Evolutionary conservation across 2,329 filamentous ascomycete species (phyloP).

Genomic region (Pyrenochaeta sp.): DNA sequence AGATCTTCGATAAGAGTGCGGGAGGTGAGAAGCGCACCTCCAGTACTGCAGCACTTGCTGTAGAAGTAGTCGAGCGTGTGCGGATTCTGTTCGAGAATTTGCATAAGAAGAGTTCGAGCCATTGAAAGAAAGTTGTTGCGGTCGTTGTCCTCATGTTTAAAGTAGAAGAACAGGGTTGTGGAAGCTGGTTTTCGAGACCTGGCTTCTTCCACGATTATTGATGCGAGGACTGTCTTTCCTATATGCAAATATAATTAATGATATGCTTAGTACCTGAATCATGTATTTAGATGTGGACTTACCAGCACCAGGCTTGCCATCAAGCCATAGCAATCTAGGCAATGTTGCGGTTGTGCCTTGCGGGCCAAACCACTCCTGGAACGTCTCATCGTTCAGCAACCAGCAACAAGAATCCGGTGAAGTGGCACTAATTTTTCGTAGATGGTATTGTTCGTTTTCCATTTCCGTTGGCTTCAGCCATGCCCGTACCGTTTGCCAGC

Average conservation of each 20-base stretch:
- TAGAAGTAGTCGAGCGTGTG: slow-evolving; percentile 39
- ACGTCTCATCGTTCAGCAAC: slow-evolving; percentile 17
- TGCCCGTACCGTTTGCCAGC: slow-evolving; percentile 6
- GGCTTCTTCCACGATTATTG: slow-evolving; percentile 46
- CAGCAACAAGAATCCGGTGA: slow-evolving; percentile 15
- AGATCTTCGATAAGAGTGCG: slow-evolving; percentile 33
- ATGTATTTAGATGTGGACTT: too few species aligned
- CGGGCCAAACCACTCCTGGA: slow-evolving; percentile 24
- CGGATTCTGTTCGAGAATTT: slow-evolving; percentile 37
- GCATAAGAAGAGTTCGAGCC: slow-evolving; percentile 42
- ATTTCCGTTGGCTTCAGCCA: slow-evolving; percentile 20
- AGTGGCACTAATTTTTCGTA: slow-evolving; percentile 3
- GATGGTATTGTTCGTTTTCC: slow-evolving; percentile 15
- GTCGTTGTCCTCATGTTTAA: slow-evolving; percentile 40
- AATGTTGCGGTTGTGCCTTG: slow-evolving; percentile 4
- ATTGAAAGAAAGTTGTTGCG: slow-evolving; percentile 39
- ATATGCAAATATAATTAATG: too few species aligned
- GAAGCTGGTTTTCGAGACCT: slow-evolving; percentile 26
- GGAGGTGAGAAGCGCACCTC: slow-evolving; percentile 33
- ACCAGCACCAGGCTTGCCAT: slow-evolving; percentile 53
- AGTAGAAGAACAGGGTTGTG: slow-evolving; percentile 51
- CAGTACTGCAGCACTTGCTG: slow-evolving; percentile 33
- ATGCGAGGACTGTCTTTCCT: slow-evolving; percentile 56
- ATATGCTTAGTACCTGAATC: too few species aligned
- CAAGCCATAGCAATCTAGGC: slow-evolving; percentile 47